A percentile compares a stretch with the other conserved stretches of the same genome.
Conservation (phyloP, 2,329 filamentous ascomycete species). For the Colletotrichum sojae region DNA sequence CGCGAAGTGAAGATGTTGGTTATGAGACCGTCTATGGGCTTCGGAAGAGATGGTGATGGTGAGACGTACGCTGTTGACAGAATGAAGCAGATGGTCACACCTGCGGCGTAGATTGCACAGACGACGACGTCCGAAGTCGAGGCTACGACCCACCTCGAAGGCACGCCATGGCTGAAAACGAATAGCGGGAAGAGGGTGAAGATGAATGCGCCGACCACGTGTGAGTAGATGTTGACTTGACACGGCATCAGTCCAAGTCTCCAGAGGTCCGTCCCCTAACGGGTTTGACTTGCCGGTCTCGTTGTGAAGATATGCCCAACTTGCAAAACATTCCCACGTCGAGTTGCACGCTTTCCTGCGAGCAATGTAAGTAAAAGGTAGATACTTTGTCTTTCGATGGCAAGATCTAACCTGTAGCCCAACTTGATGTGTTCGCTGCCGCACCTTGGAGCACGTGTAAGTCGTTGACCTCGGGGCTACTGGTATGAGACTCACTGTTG, state of each 20-base stretch:
- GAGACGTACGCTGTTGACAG: constrained; percentile 58
- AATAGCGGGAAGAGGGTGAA: constrained; percentile 56
- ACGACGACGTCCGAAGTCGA: constrained; percentile 56
- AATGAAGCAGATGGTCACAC: constrained; percentile 60
- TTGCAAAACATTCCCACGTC: constrained; percentile 2
- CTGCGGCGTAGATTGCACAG: constrained; percentile 58
- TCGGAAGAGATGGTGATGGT: no score
- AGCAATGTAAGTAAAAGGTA: neutral
- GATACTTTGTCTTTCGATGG: neutral
- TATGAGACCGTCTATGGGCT: no score
- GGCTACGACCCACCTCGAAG: constrained; percentile 53
- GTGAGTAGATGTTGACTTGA: constrained; percentile 63
- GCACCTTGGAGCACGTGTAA: neutral
- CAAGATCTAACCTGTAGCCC: constrained; percentile 17
- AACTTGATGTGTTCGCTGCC: constrained; percentile 35
- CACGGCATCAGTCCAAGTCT: neutral
- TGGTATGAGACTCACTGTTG: constrained; percentile 18
- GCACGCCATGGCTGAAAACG: constrained; percentile 53
- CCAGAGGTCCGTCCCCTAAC: neutral
- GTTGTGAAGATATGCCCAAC: constrained; percentile 34
- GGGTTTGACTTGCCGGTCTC: constrained; percentile 10
- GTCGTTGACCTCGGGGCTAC: neutral
- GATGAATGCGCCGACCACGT: constrained; percentile 56
- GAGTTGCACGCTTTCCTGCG: constrained; percentile 23
- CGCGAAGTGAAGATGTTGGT: neutral